Base-by-base conservation (phyloP, 192 early-diverging fungal genomes). In the Coemansia sp. region DNA sequence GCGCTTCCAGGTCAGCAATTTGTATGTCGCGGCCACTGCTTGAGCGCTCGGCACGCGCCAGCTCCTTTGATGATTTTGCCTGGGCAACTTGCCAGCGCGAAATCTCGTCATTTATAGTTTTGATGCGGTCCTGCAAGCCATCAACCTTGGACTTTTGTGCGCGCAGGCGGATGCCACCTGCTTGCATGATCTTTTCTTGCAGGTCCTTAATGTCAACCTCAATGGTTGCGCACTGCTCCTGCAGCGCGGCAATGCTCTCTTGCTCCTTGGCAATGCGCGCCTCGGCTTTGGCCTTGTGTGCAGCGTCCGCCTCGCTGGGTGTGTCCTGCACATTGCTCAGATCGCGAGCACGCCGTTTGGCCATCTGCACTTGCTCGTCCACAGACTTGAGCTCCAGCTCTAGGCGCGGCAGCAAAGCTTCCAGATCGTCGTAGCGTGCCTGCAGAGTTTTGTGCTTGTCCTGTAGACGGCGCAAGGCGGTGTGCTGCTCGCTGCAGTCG, bases 181-280 rank as follows among this genome's bases (percentile, higher is more conserved):
- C 90, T 66, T 95, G 87, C 72, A 97, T 79, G 60, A 99, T 96
- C 62, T 93, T 86, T 39, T 94, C 88, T 57, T 97, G 94, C 19
- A 98, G 80, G 31, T 79, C 73, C 43, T 85, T 84, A 62, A 99
- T 96, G 45, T 86, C 88, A 3, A 77, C 86, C 61, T 97, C 88
- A 52, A 98, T 88, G 10, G 73, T 70, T 11, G 80, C 61, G 12
- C 87, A 80, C 25, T 88, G 78, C 49, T 75, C 74, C 59, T 90
- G 84, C 26, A 92, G 73, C 56, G 67, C 57, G 4, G 64, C 60
- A 21, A 89, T 75, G 26, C 83, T 72, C 12, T 48, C 64, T 6
- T 71, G 68, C 25, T 89, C 81, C 0, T 72, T 61, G 17, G 74
- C 74, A 3, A 87, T 84, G 26, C 80, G 72, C 38, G 67, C 59